Percentiles rank a stretch among this genome's conserved stretches.
phyloP scores from a whole-genome alignment of 1,284 basidiomycete species.

The Ceratobasidium sp. region DNA sequence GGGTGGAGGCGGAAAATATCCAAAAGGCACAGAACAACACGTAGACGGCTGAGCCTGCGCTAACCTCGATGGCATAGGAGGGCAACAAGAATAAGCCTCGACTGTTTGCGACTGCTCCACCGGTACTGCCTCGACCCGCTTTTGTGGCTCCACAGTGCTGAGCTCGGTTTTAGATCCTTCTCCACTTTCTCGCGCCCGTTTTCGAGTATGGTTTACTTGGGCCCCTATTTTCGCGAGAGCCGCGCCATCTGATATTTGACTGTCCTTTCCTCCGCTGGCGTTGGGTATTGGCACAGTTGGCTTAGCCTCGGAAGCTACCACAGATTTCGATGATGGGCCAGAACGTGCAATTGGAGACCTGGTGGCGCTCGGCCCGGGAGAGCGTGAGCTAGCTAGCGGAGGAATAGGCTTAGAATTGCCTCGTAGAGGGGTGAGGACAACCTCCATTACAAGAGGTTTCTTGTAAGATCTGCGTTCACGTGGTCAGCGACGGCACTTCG shows the following conservation, averaged over 20 bases:
- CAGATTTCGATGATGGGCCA: not conserved
- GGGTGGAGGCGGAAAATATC: slow-evolving; percentile 15
- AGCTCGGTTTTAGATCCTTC: slow-evolving; percentile 13
- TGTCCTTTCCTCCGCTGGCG: not conserved
- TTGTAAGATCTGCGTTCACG: slow-evolving; percentile 17
- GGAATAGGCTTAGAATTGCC: not conserved
- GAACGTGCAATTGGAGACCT: not conserved
- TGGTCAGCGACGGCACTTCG: not conserved
- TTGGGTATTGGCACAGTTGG: not conserved
- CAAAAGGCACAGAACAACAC: slow-evolving; percentile 16
- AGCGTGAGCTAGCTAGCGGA: not conserved
- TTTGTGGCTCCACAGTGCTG: slow-evolving; percentile 2
- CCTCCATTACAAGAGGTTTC: slow-evolving; percentile 33
- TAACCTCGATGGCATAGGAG: not conserved
- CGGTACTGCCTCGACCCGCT: not conserved
- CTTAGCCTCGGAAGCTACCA: not conserved
- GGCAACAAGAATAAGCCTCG: slow-evolving; percentile 4
- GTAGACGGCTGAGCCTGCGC: not conserved
- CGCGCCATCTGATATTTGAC: not conserved
- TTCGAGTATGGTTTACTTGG: slow-evolving; percentile 9
- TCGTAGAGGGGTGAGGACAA: slow-evolving; percentile 24
- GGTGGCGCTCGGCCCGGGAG: not conserved
- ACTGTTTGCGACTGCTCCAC: slow-evolving; percentile 3
- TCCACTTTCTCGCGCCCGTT: slow-evolving; percentile 15
- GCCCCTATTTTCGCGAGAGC: not conserved